phyloP scores from a whole-genome alignment of 352 stramenopile genomes.

The Phytophthora quininea region DNA sequence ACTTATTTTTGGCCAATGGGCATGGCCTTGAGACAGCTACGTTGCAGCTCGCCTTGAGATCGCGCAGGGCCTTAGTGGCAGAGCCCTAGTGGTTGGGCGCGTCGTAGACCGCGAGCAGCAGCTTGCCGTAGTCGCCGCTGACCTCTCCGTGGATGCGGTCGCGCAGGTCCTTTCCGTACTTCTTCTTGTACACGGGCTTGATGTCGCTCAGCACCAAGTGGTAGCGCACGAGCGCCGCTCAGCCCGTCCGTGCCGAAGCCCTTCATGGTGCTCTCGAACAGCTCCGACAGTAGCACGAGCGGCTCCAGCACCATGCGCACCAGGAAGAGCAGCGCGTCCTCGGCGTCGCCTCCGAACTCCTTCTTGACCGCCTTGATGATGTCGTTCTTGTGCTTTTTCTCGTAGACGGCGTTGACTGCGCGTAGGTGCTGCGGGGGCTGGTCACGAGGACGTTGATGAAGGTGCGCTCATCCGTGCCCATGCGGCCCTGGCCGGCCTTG shows the following conservation, averaged over 20 bases:
- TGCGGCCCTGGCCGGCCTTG: slow-evolving; percentile 68
- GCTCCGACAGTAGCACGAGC: slow-evolving; percentile 60
- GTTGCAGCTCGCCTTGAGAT: too few relatives aligned
- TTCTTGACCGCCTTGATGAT: slow-evolving; percentile 70
- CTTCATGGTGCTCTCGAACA: slow-evolving; percentile 82
- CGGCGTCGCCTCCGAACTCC: slow-evolving; percentile 63
- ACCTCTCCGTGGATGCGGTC: slow-evolving; percentile 83
- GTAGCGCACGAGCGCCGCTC: slow-evolving; percentile 73
- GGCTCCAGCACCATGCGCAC: slow-evolving; percentile 69
- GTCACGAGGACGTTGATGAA: slow-evolving; percentile 68
- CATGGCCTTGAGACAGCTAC: too few relatives aligned
- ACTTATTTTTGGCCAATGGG: too few relatives aligned
- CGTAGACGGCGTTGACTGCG: slow-evolving; percentile 61
- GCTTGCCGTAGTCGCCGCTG: slow-evolving; percentile 76
- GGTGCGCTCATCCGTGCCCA: slow-evolving; percentile 69
- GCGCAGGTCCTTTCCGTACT: slow-evolving; percentile 77
- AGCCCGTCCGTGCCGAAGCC: slow-evolving; percentile 73
- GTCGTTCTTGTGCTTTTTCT: slow-evolving; percentile 69
- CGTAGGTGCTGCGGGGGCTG: slow-evolving; percentile 62
- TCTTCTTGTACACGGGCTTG: slow-evolving; percentile 79
- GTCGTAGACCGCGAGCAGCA: slow-evolving; percentile 70
- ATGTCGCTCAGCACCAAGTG: slow-evolving; percentile 77
- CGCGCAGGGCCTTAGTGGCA: too few relatives aligned
- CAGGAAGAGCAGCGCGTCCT: slow-evolving; percentile 64
- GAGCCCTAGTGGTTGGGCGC: slow-evolving; percentile 23